A percentile compares a stretch with the other conserved stretches of the same genome.
These are phyloP conservation scores for Sordariomycetes sp. DNA, from an alignment of 2,329 filamentous ascomycete species.

Conservation along the genomic window DNA sequence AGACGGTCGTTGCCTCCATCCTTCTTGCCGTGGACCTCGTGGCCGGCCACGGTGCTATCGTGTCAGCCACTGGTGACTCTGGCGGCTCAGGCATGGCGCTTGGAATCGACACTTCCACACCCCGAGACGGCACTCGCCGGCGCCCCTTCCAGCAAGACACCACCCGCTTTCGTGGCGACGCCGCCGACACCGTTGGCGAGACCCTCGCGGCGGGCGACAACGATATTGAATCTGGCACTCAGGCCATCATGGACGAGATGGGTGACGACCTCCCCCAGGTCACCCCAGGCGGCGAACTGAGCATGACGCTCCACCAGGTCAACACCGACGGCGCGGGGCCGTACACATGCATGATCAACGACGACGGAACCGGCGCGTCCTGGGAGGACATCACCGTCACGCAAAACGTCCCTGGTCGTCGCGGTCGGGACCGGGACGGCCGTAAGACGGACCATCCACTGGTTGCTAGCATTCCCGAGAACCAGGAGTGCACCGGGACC, in stretches of 20 bases:
- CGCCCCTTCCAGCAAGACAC: constrained; percentile 51
- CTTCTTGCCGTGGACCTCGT: constrained; percentile 40
- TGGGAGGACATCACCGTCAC: constrained; percentile 43
- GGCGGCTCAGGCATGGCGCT: constrained; percentile 39
- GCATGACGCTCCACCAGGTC: constrained; percentile 50
- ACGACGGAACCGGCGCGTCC: constrained; percentile 38
- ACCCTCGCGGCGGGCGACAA: constrained; percentile 44
- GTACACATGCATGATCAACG: constrained; percentile 52
- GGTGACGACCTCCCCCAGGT: constrained; percentile 46
- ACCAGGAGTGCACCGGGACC: constrained; percentile 43
- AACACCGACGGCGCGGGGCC: constrained; percentile 54
- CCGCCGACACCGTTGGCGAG: constrained; percentile 40
- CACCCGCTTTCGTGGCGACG: constrained; percentile 44
- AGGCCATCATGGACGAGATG: constrained; percentile 41
- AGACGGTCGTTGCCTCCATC: constrained; percentile 27
- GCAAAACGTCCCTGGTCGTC: constrained; percentile 14
- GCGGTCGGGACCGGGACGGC: constrained; percentile 27
- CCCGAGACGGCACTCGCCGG: constrained; percentile 46
- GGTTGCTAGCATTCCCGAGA: constrained; percentile 40
- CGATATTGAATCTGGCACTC: constrained; percentile 40
- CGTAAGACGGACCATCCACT: constrained; percentile 32
- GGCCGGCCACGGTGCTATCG: constrained; percentile 48
- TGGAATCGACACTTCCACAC: constrained; percentile 38
- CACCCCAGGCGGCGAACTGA: constrained; percentile 37
- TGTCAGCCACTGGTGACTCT: constrained; percentile 39